phyloP scores from a whole-genome alignment of 805 yeast genomes.

The Kodamaea kaohsiungensis region DNA sequence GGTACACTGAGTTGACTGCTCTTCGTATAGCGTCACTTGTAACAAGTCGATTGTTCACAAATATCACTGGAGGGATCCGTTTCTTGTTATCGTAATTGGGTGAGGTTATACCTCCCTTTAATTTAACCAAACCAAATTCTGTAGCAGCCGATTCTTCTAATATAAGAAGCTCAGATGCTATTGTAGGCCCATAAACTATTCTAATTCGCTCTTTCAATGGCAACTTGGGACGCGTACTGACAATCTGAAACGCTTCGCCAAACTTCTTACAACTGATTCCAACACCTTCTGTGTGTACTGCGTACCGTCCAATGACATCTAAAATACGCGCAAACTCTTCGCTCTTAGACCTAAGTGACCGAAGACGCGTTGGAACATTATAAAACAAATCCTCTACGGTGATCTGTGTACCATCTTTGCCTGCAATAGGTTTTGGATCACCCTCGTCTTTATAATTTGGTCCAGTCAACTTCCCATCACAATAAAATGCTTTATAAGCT shows the following conservation, averaged over 20 bases:
- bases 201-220: conserved; percentile 69
- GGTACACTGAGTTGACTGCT: conserved; percentile 63
- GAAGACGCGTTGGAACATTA: conserved; percentile 77
- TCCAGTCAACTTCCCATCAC: conserved; percentile 62
- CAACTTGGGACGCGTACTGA: conserved; percentile 56
- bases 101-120: conserved; percentile 65
- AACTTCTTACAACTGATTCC: conserved; percentile 79
- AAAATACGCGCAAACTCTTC: conserved; percentile 79
- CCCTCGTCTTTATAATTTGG: conserved; percentile 39
- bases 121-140: conserved; percentile 49
- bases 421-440: conserved; percentile 74
- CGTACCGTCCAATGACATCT: conserved; percentile 82
- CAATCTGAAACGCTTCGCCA: conserved; percentile 70
- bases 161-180: conserved; percentile 62
- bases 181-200: conserved; percentile 64
- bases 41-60: conserved; percentile 83
- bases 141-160: conserved; percentile 12
- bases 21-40: conserved; percentile 77
- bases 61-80: conserved; percentile 66
- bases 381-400: conserved; percentile 86
- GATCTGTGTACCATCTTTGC: conserved; percentile 83
- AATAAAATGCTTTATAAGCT: conserved; percentile 72
- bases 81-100: conserved; percentile 73
- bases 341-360: conserved; percentile 60
- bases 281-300: conserved; percentile 67